Conservation (phyloP, 192 early-diverging fungal species). For the Backusella australiensis region DNA sequence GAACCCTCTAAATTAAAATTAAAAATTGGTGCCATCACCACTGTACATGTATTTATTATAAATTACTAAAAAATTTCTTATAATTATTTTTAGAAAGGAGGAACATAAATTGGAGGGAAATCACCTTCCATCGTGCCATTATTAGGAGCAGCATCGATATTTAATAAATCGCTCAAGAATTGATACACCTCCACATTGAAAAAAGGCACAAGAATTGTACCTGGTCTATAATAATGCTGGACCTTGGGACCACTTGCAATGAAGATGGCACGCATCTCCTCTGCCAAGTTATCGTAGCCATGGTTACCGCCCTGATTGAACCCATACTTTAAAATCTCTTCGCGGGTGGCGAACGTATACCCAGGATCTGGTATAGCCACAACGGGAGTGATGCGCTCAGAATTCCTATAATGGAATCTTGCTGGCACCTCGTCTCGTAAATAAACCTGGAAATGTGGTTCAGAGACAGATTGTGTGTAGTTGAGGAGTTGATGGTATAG, state of each 20-base stretch:
- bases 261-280: conserved; percentile 85
- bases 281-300: conserved; percentile 77
- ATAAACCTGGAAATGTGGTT: conserved; percentile 62
- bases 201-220: conserved; percentile 50
- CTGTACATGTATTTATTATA: neutral
- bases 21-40: neutral
- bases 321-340: conserved; percentile 16
- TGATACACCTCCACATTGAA: conserved; percentile 74
- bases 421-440: conserved; percentile 68
- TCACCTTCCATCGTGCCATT: conserved; percentile 57
- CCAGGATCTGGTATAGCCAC: conserved; percentile 66
- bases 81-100: conserved; percentile 1
- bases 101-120: neutral
- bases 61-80: neutral
- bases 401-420: conserved; percentile 67
- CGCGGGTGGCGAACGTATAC: conserved; percentile 52
- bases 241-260: conserved; percentile 68
- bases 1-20: neutral
- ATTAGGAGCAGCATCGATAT: conserved; percentile 60
- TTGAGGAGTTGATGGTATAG: conserved; percentile 55
- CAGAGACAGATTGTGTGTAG: conserved; percentile 26
- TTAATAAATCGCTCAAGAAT: conserved; percentile 57
- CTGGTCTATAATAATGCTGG: neutral
- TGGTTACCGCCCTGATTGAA: conserved; percentile 61
- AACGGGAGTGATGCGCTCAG: conserved; percentile 72